Base-by-base conservation (phyloP, 2,329 filamentous ascomycete species). In the Mariannaea elegans region DNA sequence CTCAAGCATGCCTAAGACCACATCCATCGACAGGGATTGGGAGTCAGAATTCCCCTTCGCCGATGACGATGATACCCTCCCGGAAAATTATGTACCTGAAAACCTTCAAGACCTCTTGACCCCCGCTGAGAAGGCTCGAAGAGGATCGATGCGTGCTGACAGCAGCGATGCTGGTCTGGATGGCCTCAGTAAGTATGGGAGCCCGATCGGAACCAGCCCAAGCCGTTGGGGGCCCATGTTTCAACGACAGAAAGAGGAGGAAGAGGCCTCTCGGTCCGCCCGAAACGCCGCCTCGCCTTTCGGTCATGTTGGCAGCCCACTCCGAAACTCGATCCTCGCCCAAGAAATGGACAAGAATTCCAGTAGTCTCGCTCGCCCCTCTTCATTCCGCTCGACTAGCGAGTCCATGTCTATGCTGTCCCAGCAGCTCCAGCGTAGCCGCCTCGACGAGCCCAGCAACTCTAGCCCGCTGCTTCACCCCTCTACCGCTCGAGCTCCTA, bases 11-110 rank as follows among this genome's bases (percentile, higher is more conserved):
- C 87, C 87, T 63, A 88, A 81, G 79, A 87, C 51, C 12, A 27
- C 69, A 77, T 88, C 72, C 76, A 88, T 86, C 23, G 86, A 89
- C 65, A 81, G 82, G 56, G 87, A 89, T 67, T 89, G 87, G 87
- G 85, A 88, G 47, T 75, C 82, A 56, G 83, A 85, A 56, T 95
- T 96, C 70, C 86, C 90, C 27, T 94, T 95, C 67, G 71, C 81
- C 69, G 92, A 97, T 74, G 94, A 97, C 71, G 93, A 97, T 38
- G 76, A 78, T 55, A 77, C 76, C 36, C 66, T 74, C 5, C 76
- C 76, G 23, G 76, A 78, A 52, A 78, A 78, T 46, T 92, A 95
- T 70, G 82, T 98, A 9, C 95, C 94, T 0, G 90, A 86, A 61
- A 84, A 87, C 58, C 77, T 90, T 32, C 86, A 88, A 67, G 87